These are phyloP conservation scores for Ganoderma boninense DNA, from an alignment of 1,284 basidiomycete species.

Conservation along the genomic window DNA sequence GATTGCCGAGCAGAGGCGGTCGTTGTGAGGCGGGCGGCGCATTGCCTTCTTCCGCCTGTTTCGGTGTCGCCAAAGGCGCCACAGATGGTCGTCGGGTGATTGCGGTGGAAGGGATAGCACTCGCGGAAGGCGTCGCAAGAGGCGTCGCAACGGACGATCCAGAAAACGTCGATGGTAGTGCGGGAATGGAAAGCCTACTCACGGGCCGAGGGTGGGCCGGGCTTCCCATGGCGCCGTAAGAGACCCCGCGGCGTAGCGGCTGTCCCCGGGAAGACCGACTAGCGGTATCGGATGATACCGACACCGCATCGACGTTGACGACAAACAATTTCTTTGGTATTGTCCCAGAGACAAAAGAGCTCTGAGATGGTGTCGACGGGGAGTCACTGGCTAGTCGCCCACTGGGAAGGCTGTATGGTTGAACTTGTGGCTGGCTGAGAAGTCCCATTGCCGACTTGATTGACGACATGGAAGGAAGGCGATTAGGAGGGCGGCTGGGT, in stretches of 20 bases:
- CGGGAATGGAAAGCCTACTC: conserved; percentile 3
- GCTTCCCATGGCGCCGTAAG: conserved; percentile 32
- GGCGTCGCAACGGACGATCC: neutral
- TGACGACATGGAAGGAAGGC: conserved; percentile 29
- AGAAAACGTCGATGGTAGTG: neutral
- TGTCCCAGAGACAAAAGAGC: conserved; percentile 5
- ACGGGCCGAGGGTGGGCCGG: conserved; percentile 7
- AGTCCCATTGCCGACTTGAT: conserved; percentile 33
- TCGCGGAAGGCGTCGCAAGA: too few species aligned
- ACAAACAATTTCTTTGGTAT: conserved; percentile 32
- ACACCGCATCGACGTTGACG: conserved; percentile 17
- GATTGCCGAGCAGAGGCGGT: conserved; percentile 32
- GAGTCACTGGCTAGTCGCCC: conserved; percentile 21
- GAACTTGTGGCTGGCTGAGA: conserved; percentile 27
- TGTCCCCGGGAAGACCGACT: neutral
- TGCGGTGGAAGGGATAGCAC: neutral
- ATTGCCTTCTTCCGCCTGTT: neutral
- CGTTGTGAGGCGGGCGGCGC: conserved; percentile 11
- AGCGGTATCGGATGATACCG: neutral
- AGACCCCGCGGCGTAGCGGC: conserved; percentile 5
- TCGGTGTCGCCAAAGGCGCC: neutral
- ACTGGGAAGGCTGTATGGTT: conserved; percentile 15
- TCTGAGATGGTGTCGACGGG: conserved; percentile 17
- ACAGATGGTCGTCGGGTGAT: neutral
- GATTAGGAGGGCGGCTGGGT: conserved; percentile 17